Percentiles rank a stretch among this genome's conserved stretches.
Conservation (phyloP, 306 rosid genomes). For the Lagenaria siceraria region DNA sequence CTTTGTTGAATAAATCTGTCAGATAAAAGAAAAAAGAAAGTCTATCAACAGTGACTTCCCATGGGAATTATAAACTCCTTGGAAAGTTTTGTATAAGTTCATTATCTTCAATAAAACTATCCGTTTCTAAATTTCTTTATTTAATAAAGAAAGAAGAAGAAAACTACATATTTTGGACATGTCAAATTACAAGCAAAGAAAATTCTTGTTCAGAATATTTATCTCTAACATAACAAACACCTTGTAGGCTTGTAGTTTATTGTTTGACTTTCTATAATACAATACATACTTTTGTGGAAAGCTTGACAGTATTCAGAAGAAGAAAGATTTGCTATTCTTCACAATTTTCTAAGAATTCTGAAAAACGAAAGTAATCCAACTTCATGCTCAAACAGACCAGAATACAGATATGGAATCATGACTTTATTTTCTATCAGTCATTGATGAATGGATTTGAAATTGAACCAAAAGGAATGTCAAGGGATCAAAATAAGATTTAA, state of each 20-base stretch:
- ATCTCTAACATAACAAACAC: background rate
- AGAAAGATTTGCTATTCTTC: background rate
- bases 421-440: background rate
- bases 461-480: background rate
- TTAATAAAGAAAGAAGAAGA: background rate
- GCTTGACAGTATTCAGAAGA: background rate
- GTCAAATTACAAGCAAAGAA: background rate
- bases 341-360: background rate
- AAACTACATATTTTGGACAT: background rate
- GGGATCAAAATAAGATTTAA: background rate
- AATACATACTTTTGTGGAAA: background rate
- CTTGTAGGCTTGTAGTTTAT: background rate
- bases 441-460: background rate
- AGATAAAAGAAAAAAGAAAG: background rate
- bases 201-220: background rate
- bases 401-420: background rate
- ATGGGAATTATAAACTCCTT: background rate
- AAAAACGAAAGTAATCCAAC: background rate
- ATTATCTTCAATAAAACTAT: background rate
- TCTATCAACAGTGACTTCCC: background rate
- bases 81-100: background rate
- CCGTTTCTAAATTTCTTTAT: background rate
- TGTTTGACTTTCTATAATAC: background rate
- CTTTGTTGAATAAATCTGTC: slow-evolving; percentile 80
- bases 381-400: background rate